Conservation (phyloP, 2,329 filamentous ascomycete species). For the Nemania sp. region DNA sequence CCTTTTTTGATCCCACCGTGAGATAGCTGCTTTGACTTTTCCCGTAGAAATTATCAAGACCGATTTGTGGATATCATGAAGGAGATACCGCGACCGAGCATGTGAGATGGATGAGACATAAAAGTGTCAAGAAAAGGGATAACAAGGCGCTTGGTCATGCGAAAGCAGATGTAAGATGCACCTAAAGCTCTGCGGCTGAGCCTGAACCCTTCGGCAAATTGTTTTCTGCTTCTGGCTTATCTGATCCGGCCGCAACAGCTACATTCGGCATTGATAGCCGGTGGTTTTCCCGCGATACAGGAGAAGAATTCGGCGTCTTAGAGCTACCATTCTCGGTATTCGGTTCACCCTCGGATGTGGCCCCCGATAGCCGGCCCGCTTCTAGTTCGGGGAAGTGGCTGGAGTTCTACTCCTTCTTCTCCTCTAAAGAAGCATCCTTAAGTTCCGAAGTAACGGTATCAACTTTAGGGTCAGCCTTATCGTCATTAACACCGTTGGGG, state of each 20-base stretch:
- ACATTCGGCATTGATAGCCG: constrained; percentile 1
- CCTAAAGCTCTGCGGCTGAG: constrained; percentile 8
- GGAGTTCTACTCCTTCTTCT: constrained; percentile 53
- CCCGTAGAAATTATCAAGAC: constrained; percentile 1
- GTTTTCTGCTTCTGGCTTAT: constrained; percentile 9
- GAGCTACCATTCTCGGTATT: constrained; percentile 3
- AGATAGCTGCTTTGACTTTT: too few species aligned
- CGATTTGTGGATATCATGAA: constrained; percentile 5
- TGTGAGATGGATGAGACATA: constrained; percentile 5
- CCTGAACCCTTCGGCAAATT: constrained; percentile 2
- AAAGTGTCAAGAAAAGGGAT: constrained; percentile 11
- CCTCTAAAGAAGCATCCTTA: constrained; percentile 56
- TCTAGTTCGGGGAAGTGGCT: constrained; percentile 11
- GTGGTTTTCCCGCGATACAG: neutral
- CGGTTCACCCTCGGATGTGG: constrained; percentile 4
- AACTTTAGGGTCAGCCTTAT: constrained; percentile 53
- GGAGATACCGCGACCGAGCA: constrained; percentile 11
- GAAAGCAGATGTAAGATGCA: constrained; percentile 18
- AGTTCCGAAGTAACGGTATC: constrained; percentile 57
- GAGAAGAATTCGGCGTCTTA: neutral
- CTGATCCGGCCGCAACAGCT: constrained; percentile 5
- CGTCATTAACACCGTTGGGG: constrained; percentile 50
- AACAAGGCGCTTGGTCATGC: constrained; percentile 6
- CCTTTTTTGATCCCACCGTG: constrained; percentile 14
- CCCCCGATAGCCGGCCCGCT: neutral